Percentiles rank a stretch among this genome's conserved stretches.
Conservation (phyloP, 371 early-diverging fungal genomes). For the Circinella minor region DNA sequence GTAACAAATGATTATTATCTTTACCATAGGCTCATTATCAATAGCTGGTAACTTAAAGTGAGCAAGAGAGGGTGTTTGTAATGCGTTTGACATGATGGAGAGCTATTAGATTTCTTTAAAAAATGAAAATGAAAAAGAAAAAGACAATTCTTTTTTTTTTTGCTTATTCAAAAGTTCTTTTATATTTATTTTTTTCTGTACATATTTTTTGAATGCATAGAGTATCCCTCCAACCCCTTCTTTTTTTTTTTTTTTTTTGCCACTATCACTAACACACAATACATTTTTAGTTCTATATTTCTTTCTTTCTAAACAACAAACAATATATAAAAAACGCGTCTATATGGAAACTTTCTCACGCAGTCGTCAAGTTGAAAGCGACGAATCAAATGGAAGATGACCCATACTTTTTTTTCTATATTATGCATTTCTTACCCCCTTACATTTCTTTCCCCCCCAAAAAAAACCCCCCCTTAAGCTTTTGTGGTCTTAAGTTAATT, state of each 20-base stretch:
- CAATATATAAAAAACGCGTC: background rate
- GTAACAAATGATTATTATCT: background rate
- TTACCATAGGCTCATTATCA: conserved; percentile 90
- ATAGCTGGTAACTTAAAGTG: conserved; percentile 83
- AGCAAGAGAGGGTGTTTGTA: conserved; percentile 61
- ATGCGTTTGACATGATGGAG: background rate
- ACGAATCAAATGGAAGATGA: conserved; percentile 7
- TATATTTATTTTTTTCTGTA: background rate
- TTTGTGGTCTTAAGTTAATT: no score
- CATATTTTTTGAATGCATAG: background rate
- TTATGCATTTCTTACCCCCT: background rate
- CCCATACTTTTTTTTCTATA: background rate
- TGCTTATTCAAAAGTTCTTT: background rate
- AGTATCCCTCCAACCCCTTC: no score
- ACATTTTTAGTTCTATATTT: background rate
- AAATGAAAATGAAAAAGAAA: background rate
- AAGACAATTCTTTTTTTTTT: conserved; percentile 1
- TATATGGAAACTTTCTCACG: conserved; percentile 17
- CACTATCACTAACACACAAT: no score
- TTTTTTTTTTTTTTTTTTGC: no score
- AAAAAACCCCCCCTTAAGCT: no score
- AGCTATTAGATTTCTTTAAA: no score
- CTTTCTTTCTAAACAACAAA: background rate
- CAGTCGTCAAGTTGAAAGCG: background rate
- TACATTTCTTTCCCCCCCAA: background rate